Evolutionary conservation across 352 stramenopile species (phyloP), one percentile per base, ranked within the genome.

Genomic region (Hyaloperonospora brassicae): DNA sequence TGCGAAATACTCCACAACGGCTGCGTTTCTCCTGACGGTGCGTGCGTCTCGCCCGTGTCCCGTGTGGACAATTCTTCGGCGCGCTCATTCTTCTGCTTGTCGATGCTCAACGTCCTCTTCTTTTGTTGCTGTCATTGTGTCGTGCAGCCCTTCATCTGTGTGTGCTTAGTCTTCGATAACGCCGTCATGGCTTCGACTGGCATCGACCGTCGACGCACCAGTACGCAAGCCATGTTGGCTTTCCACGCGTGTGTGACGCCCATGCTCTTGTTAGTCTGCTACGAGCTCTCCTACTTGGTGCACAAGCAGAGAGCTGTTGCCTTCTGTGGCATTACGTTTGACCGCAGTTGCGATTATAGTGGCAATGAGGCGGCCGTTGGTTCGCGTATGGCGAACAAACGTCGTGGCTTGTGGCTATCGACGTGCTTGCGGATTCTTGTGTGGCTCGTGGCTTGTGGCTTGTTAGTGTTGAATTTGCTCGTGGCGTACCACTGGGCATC

Each of bases 291-390:
- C 11, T 96, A 96, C 68, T 51, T 88, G 36, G 87, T 96, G 41
- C 87, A 96, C 68, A 95, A 95, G 66, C 79, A 91, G 48, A 91
- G 91, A 49, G 86, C 74, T 21, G 84, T 96, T 51, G 92, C 93
- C 59, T 96, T 95, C 55, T 95, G 85, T 50, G 87, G 87, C 35
- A 95, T 96, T 58, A 79, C 76, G 13, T 95, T 96, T 52, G 84
- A 95, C 47, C 82, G 70, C 36, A 77, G 74, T 27, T 61, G 59
- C n/a, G 65, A 70, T 35, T 59, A 58, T 22, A 68, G 55, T 13
- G 57, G 51, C 23, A 47, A 51, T 30, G 66, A 72, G 30, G 47
- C 50, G 0, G 59, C 54, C 25, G 38, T 55, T n/a, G 46, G 46
- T 2, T 57, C 43, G 5, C 63, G 68, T 59, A 52, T 70, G 24